Conservation (phyloP, 495 filamentous ascomycete species). For the Filosporella fistucella region DNA sequence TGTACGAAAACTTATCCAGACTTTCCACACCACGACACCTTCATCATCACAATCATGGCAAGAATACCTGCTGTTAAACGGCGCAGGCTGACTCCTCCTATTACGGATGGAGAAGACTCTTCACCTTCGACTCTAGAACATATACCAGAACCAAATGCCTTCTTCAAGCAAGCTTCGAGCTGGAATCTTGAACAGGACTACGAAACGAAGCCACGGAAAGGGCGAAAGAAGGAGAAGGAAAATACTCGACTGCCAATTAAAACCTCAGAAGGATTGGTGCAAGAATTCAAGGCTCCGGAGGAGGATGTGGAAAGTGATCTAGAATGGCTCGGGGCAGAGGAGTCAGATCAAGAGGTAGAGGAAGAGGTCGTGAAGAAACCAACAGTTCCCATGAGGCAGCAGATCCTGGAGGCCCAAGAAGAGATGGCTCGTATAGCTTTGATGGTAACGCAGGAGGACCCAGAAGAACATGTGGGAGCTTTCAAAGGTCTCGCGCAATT, state of each 20-base stretch:
- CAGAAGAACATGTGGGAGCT: slow-evolving; percentile 78
- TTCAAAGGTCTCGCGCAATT: slow-evolving; percentile 76
- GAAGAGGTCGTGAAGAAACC: slow-evolving; percentile 42
- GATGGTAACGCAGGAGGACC: slow-evolving; percentile 75
- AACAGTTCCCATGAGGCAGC: slow-evolving; percentile 64
- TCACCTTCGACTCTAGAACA: slow-evolving; percentile 28
- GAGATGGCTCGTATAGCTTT: slow-evolving; percentile 80
- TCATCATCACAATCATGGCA: slow-evolving; percentile 40
- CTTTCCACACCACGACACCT: slow-evolving; percentile 35
- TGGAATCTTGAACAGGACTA: slow-evolving; percentile 95
- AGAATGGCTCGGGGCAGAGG: slow-evolving; percentile 37
- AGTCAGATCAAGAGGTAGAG: slow-evolving; percentile 30
- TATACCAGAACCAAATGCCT: slow-evolving; percentile 23
- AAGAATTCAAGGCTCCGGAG: slow-evolving; percentile 51
- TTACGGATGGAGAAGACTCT: slow-evolving; percentile 31
- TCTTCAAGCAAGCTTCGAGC: slow-evolving; percentile 28
- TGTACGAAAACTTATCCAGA: slow-evolving; percentile 26
- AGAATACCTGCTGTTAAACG: slow-evolving; percentile 45
- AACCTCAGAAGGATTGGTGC: slow-evolving; percentile 67
- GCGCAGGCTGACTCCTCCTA: slow-evolving; percentile 49
- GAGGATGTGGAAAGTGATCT: slow-evolving; percentile 40
- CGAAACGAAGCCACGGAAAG: slow-evolving; percentile 71
- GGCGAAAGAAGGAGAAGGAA: slow-evolving; percentile 66
- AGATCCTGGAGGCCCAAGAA: slow-evolving; percentile 85
- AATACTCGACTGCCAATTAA: slow-evolving; percentile 78